A percentile compares a stretch with the other conserved stretches of the same genome.
phyloP scores from a whole-genome alignment of 768 basidiomycete genomes.

The Rossbeevera mucosa region DNA sequence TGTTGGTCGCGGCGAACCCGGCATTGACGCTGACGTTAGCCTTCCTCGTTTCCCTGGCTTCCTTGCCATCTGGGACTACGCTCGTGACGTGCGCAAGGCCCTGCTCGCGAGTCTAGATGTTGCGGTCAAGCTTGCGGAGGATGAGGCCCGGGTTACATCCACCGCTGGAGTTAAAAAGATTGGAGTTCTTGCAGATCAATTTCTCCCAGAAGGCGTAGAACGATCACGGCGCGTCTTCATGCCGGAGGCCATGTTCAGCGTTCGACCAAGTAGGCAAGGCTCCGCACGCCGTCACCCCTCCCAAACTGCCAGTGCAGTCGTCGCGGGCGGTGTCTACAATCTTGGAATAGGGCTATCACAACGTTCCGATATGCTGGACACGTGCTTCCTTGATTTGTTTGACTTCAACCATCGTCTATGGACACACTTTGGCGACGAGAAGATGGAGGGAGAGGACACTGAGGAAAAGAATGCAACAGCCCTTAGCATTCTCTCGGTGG shows the following conservation, averaged over 20 bases:
- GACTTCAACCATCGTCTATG: slow-evolving; percentile 80
- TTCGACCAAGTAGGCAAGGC: slow-evolving; percentile 40
- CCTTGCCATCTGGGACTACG: slow-evolving; percentile 81
- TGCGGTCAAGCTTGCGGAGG: slow-evolving; percentile 74
- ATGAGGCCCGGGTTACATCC: slow-evolving; percentile 73
- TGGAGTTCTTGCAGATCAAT: slow-evolving; percentile 62
- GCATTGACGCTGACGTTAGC: slow-evolving; percentile 43
- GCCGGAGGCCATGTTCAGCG: slow-evolving; percentile 96
- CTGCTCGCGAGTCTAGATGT: slow-evolving; percentile 80
- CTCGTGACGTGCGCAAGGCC: slow-evolving; percentile 67
- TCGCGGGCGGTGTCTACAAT: slow-evolving; percentile 73
- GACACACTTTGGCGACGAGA: slow-evolving; percentile 58
- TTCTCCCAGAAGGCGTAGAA: slow-evolving; percentile 80
- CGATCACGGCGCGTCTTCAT: slow-evolving; percentile 81
- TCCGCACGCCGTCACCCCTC: slow-evolving; percentile 34
- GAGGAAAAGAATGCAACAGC: slow-evolving; percentile 51
- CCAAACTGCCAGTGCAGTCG: slow-evolving; percentile 46
- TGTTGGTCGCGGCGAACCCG: slow-evolving; percentile 72
- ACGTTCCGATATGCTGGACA: slow-evolving; percentile 73
- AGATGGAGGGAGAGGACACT: slow-evolving; percentile 24
- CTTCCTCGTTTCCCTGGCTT: slow-evolving; percentile 85
- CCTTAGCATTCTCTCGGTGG: slow-evolving; percentile 67
- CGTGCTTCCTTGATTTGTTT: slow-evolving; percentile 78
- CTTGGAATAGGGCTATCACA: slow-evolving; percentile 80
- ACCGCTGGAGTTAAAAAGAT: slow-evolving; percentile 62